Evolutionary conservation across 352 stramenopile species (phyloP).

Genomic region (Pythium folliculosum): DNA sequence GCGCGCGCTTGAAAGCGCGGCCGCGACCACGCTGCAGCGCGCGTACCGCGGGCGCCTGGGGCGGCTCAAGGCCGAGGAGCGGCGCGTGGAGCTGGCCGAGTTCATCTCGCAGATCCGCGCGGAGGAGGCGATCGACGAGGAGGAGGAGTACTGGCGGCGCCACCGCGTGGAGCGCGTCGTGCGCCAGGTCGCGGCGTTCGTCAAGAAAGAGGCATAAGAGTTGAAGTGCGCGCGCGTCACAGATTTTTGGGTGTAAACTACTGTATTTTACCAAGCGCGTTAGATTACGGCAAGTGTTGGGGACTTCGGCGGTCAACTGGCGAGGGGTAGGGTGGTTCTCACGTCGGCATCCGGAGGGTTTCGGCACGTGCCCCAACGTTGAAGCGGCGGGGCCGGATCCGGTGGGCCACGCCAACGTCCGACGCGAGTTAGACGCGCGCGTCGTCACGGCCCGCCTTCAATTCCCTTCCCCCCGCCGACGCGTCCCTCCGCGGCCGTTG

Average conservation of each 20-base stretch:
- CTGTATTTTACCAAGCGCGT: not conserved
- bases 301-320: not conserved
- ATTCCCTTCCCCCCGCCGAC: too few species aligned
- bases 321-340: constrained; percentile 5
- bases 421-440: not conserved
- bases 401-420: too few species aligned
- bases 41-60: constrained; percentile 86
- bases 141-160: constrained; percentile 73
- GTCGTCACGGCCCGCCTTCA: not conserved
- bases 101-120: constrained; percentile 91
- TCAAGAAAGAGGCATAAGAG: constrained; percentile 52
- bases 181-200: constrained; percentile 55
- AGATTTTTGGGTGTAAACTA: not conserved
- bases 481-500: not conserved
- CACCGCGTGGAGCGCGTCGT: constrained; percentile 57
- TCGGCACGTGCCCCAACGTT: constrained; percentile 8
- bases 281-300: not conserved
- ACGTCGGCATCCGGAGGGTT: not conserved
- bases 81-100: constrained; percentile 90
- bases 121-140: constrained; percentile 90
- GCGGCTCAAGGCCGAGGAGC: constrained; percentile 76
- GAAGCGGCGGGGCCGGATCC: not conserved
- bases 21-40: constrained; percentile 84
- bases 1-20: constrained; percentile 69
- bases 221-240: not conserved